phyloP scores from a whole-genome alignment of 352 stramenopile species.

The Globisporangium camurandrum region DNA sequence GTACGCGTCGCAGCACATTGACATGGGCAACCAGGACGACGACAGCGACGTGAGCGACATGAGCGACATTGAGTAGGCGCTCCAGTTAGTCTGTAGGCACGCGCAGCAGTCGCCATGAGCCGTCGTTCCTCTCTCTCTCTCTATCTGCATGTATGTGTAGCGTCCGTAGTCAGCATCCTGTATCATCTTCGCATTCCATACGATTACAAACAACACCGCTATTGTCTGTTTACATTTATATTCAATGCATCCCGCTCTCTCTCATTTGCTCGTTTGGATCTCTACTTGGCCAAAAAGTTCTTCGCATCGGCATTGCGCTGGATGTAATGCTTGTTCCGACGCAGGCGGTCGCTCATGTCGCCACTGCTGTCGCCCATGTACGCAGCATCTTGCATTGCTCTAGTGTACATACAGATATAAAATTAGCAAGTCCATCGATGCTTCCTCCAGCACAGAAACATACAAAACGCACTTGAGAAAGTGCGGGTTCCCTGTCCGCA shows the following conservation, averaged over 20 bases:
- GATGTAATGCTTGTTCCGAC: conserved; percentile 82
- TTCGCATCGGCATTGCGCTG: conserved; percentile 65
- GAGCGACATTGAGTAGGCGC: conserved; percentile 51
- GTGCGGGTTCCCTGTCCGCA: conserved; percentile 43
- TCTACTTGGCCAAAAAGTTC: conserved; percentile 72
- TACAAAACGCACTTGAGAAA: conserved; percentile 59
- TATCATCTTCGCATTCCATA: no score
- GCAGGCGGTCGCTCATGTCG: conserved; percentile 69
- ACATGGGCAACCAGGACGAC: conserved; percentile 61
- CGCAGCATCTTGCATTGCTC: conserved; percentile 63
- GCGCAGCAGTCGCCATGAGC: neutral
- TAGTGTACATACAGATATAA: conserved; percentile 8
- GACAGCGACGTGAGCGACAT: conserved; percentile 83
- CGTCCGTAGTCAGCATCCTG: no score
- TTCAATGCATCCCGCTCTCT: neutral
- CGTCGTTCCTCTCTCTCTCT: no score
- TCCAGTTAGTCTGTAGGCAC: neutral
- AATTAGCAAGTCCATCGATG: neutral
- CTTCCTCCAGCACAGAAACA: conserved; percentile 5
- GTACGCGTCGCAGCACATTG: conserved; percentile 69
- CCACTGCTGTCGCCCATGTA: conserved; percentile 55
- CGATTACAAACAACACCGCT: no score
- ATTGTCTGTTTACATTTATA: neutral
- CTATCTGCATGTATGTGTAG: no score
- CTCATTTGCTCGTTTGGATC: neutral